Evolutionary conservation across 805 yeast species (phyloP).

Genomic region (Cyberlindnera lachancei): DNA sequence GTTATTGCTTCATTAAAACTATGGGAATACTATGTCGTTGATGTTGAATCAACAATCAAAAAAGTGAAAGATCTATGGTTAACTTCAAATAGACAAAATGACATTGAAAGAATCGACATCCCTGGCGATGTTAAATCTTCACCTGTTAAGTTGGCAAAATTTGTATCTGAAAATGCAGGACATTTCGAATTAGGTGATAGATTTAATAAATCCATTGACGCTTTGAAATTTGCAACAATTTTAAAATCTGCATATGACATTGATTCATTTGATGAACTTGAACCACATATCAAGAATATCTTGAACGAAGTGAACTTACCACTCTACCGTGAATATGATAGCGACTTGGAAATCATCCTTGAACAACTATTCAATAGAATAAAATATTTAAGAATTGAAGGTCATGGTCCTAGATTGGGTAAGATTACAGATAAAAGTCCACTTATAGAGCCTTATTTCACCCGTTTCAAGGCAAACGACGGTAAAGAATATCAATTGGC

Average conservation of each 20-base stretch:
- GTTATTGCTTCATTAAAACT: constrained; percentile 61
- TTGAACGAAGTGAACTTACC: constrained; percentile 74
- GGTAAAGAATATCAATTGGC: constrained; percentile 71
- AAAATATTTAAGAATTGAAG: constrained; percentile 68
- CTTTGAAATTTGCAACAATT: constrained; percentile 43
- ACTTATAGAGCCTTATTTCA: constrained; percentile 81
- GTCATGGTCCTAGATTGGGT: constrained; percentile 77
- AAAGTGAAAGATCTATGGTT: constrained; percentile 34
- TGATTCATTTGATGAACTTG: constrained; percentile 21
- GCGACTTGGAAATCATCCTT: constrained; percentile 57
- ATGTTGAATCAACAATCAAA: constrained; percentile 37
- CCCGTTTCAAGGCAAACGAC: constrained; percentile 46
- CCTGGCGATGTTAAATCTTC: constrained; percentile 36
- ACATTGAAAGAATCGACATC: constrained; percentile 29
- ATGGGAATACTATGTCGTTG: constrained; percentile 85
- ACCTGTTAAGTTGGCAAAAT: constrained; percentile 39
- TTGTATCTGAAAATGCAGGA: constrained; percentile 34
- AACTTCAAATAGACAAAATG: constrained; percentile 2
- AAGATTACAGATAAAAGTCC: constrained; percentile 50
- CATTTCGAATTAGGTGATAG: constrained; percentile 37
- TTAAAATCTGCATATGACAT: constrained; percentile 31
- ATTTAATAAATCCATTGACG: constrained; percentile 46
- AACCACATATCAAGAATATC: constrained; percentile 39
- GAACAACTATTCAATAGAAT: constrained; percentile 71
- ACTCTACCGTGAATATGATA: constrained; percentile 66